Conservation (phyloP, 2,329 filamentous ascomycete species). For the Penicillium sp. region DNA sequence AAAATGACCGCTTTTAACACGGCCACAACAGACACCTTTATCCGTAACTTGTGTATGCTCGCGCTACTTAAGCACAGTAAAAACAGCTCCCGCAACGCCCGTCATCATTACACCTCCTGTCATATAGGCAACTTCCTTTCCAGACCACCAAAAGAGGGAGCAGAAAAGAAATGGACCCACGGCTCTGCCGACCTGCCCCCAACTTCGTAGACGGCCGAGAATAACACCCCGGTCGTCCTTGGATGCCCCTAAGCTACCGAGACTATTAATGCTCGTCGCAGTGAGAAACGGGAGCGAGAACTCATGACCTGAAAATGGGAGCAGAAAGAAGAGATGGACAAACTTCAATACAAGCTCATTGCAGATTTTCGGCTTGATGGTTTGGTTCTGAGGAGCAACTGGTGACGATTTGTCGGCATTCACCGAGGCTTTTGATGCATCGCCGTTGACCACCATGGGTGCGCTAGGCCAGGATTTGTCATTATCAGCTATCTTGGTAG, state of each 20-base stretch:
- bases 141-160: slow-evolving; percentile 97
- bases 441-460: background rate
- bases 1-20: no score
- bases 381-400: slow-evolving; percentile 45
- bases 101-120: slow-evolving; percentile 76
- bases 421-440: background rate
- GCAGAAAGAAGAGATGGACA: slow-evolving; percentile 84
- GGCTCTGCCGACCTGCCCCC: slow-evolving; percentile 83
- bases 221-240: slow-evolving; percentile 80
- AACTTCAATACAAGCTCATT: slow-evolving; percentile 52
- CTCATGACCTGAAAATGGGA: slow-evolving; percentile 98
- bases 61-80: slow-evolving; percentile 56
- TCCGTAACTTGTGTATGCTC: no score
- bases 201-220: slow-evolving; percentile 75
- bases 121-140: slow-evolving; percentile 77
- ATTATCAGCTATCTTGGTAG: background rate
- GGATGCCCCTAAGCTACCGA: slow-evolving; percentile 84
- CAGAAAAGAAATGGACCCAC: slow-evolving; percentile 88
- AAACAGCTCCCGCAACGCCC: slow-evolving; percentile 67
- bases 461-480: background rate
- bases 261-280: slow-evolving; percentile 84
- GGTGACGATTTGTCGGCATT: background rate
- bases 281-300: slow-evolving; percentile 98
- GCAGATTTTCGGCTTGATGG: slow-evolving; percentile 78
- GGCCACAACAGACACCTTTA: no score